Evolutionary conservation across 768 basidiomycete genomes (phyloP).

Genomic region (Gelatoporia subvermispora): DNA sequence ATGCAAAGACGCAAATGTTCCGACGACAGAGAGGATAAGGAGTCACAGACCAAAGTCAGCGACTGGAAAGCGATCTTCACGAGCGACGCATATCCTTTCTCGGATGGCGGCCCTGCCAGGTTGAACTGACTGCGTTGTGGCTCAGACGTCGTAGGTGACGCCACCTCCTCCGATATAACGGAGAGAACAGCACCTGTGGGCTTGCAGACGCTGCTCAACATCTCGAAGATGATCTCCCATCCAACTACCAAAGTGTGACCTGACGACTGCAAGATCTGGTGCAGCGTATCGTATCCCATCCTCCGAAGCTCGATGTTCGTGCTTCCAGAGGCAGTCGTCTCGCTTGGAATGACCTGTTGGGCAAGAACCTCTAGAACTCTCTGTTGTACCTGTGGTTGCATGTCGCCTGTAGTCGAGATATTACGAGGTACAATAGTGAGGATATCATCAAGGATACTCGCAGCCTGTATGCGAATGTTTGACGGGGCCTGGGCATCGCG

Average conservation of each 20-base stretch:
- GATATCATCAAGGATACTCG: constrained; percentile 81
- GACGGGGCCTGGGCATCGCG: constrained; percentile 67
- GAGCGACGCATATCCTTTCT: constrained; percentile 68
- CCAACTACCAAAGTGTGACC: constrained; percentile 90
- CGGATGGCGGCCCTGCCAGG: constrained; percentile 51
- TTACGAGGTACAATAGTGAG: constrained; percentile 74
- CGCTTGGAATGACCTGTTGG: constrained; percentile 59
- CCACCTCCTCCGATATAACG: constrained; percentile 8
- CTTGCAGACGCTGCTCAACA: constrained; percentile 85
- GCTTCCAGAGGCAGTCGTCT: constrained; percentile 34
- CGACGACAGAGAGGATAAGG: constrained; percentile 73
- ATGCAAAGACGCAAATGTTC: constrained; percentile 86
- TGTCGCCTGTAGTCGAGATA: constrained; percentile 50
- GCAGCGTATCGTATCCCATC: constrained; percentile 86
- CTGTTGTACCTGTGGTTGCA: constrained; percentile 69
- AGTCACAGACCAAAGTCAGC: constrained; percentile 90
- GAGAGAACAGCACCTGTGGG: constrained; percentile 31
- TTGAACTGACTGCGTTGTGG: constrained; percentile 21
- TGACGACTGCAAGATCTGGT: constrained; percentile 85
- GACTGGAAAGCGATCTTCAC: constrained; percentile 95
- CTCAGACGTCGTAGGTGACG: not conserved
- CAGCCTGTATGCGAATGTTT: constrained; percentile 81
- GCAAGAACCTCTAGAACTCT: constrained; percentile 84
- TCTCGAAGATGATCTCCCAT: constrained; percentile 91
- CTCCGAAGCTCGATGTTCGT: constrained; percentile 72